A percentile compares a stretch with the other conserved stretches of the same genome.
Conservation (phyloP, 163 green algal genomes). For the Chlorella variabilis region DNA sequence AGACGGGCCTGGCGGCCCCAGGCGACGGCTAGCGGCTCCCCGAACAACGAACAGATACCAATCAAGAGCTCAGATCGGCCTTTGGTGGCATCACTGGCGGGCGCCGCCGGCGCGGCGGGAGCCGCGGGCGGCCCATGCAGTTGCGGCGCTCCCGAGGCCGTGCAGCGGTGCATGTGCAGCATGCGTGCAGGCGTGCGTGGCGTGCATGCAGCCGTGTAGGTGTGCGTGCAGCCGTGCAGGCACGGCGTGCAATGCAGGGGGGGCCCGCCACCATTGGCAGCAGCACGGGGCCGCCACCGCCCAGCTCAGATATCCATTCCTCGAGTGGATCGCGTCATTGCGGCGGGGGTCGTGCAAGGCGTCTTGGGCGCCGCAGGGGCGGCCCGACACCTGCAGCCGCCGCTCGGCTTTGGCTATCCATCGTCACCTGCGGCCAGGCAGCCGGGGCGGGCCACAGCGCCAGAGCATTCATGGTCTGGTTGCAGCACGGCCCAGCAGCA, state of each 20-base stretch:
- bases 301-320: conserved; percentile 26
- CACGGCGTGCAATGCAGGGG: conserved; percentile 12
- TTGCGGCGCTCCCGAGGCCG: not conserved
- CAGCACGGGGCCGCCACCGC: not conserved
- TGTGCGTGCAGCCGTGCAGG: not conserved
- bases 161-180: conserved; percentile 8
- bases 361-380: not conserved
- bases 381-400: not conserved
- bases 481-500: not conserved
- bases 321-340: conserved; percentile 26
- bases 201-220: not conserved
- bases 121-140: not conserved
- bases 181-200: not conserved
- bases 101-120: not conserved
- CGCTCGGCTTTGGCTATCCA: conserved; percentile 32
- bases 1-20: not conserved
- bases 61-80: conserved; percentile 25
- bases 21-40: not conserved
- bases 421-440: conserved; percentile 17
- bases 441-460: not conserved
- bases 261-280: not conserved
- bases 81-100: conserved; percentile 36
- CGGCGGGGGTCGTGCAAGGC: not conserved
- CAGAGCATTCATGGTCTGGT: not conserved
- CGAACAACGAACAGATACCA: not conserved